phyloP scores from a whole-genome alignment of 2,329 filamentous ascomycete species.

The Clarireedia homoeocarpa region DNA sequence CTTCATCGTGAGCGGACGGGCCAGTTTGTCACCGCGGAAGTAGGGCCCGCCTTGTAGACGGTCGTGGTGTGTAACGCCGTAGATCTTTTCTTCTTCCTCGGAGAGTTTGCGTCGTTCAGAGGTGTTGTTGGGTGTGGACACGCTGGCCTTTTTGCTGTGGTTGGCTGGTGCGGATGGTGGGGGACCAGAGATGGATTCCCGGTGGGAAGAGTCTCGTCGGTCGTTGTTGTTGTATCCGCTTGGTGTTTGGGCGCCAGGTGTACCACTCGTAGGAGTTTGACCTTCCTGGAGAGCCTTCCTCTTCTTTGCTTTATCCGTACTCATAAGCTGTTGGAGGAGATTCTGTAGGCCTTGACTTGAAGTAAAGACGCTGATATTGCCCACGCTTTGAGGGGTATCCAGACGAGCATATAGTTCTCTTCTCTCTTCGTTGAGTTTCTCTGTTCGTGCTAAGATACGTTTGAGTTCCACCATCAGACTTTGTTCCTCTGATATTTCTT shows the following conservation, averaged over 20 bases:
- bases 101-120: slow-evolving; percentile 63
- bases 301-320: slow-evolving; percentile 83
- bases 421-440: slow-evolving; percentile 80
- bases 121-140: slow-evolving; percentile 18
- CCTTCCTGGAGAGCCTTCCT: slow-evolving; percentile 61
- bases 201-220: slow-evolving; percentile 29
- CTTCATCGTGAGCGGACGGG: slow-evolving; percentile 71
- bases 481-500: slow-evolving; percentile 89
- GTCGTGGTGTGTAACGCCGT: slow-evolving; percentile 80
- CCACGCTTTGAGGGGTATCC: slow-evolving; percentile 66
- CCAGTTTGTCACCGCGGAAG: slow-evolving; percentile 79
- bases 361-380: slow-evolving; percentile 69
- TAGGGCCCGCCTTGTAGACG: slow-evolving; percentile 78
- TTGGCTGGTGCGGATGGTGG: slow-evolving; percentile 26
- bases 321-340: slow-evolving; percentile 74
- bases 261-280: slow-evolving; percentile 29
- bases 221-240: slow-evolving; percentile 29
- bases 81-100: slow-evolving; percentile 67
- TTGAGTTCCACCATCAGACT: slow-evolving; percentile 83
- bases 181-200: slow-evolving; percentile 26
- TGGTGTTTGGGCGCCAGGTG: slow-evolving; percentile 28
- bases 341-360: slow-evolving; percentile 72
- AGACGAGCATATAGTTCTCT: slow-evolving; percentile 80
- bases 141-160: slow-evolving; percentile 26
- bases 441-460: slow-evolving; percentile 79